These are phyloP conservation scores for Stemphylium vesicarium DNA, from an alignment of 2,329 filamentous ascomycete genomes.

Conservation along the genomic window DNA sequence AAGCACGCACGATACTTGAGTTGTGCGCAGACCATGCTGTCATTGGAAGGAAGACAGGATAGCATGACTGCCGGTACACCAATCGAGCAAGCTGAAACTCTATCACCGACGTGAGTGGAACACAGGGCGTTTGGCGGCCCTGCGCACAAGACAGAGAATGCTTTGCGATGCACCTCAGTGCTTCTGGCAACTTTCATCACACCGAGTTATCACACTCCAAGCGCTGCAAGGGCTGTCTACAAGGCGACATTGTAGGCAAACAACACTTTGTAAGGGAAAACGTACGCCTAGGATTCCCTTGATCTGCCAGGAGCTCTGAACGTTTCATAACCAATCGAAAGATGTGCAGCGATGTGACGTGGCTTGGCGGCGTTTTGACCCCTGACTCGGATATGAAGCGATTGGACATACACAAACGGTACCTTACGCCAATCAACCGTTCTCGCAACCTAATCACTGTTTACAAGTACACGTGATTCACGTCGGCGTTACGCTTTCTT, in stretches of 20 bases:
- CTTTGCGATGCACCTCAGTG: constrained; percentile 8
- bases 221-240: constrained; percentile 26
- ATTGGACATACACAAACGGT: constrained; percentile 26
- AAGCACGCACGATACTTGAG: neutral
- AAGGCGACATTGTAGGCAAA: constrained; percentile 14
- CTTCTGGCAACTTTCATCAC: constrained; percentile 12
- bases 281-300: constrained; percentile 16
- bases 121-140: constrained; percentile 27
- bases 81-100: constrained; percentile 34
- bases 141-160: constrained; percentile 11
- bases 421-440: constrained; percentile 27
- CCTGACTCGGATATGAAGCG: constrained; percentile 16
- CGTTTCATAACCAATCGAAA: constrained; percentile 25
- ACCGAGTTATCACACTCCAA: constrained; percentile 24
- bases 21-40: constrained; percentile 8
- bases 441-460: constrained; percentile 26
- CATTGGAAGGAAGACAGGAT: constrained; percentile 20
- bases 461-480: constrained; percentile 22
- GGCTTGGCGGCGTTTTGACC: constrained; percentile 27
- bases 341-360: neutral
- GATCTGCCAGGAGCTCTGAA: constrained; percentile 1
- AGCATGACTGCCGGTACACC: constrained; percentile 24
- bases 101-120: constrained; percentile 23
- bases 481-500: constrained; percentile 15
- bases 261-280: constrained; percentile 12